phyloP scores from a whole-genome alignment of 1,284 basidiomycete species.

The Malassezia cuniculi region DNA sequence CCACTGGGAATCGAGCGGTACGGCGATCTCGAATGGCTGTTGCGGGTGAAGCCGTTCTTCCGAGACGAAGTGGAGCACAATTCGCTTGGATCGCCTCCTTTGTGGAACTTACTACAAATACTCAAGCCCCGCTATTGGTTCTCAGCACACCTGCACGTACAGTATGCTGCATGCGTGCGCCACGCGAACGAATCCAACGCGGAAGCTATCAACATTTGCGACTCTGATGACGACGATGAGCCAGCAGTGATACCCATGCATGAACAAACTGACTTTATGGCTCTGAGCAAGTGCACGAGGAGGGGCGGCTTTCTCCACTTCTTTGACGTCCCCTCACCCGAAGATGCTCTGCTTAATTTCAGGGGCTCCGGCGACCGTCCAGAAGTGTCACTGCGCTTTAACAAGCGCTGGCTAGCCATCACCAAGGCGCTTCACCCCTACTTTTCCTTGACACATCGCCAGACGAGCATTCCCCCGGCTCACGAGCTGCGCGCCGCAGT shows the following conservation, averaged over 20 bases:
- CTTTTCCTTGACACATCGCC: slow-evolving; percentile 52
- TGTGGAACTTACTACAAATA: slow-evolving; percentile 62
- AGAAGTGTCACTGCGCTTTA: slow-evolving; percentile 49
- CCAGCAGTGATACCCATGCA: slow-evolving; percentile 15
- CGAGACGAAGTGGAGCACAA: slow-evolving; percentile 56
- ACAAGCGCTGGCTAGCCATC: slow-evolving; percentile 82
- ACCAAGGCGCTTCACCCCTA: slow-evolving; percentile 69
- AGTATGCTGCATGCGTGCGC: slow-evolving; percentile 45
- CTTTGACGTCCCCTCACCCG: slow-evolving; percentile 18
- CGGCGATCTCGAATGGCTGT: slow-evolving; percentile 58
- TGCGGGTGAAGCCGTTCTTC: slow-evolving; percentile 72
- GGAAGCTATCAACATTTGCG: slow-evolving; percentile 20
- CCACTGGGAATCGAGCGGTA: slow-evolving; percentile 71
- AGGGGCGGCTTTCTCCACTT: slow-evolving; percentile 61
- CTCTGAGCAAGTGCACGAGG: slow-evolving; percentile 81
- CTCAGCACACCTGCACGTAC: slow-evolving; percentile 80
- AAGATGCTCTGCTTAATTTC: slow-evolving; percentile 12
- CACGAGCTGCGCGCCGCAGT: slow-evolving; percentile 46
- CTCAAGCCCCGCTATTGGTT: slow-evolving; percentile 89
- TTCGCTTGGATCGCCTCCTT: slow-evolving; percentile 75
- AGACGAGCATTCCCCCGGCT: slow-evolving; percentile 55
- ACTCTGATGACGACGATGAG: slow-evolving; percentile 16
- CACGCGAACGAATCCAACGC: slow-evolving; percentile 16
- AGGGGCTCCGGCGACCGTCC: neutral
- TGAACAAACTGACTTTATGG: slow-evolving; percentile 62